Conservation (phyloP, 805 yeast species). For the Starmerella etchellsii region DNA sequence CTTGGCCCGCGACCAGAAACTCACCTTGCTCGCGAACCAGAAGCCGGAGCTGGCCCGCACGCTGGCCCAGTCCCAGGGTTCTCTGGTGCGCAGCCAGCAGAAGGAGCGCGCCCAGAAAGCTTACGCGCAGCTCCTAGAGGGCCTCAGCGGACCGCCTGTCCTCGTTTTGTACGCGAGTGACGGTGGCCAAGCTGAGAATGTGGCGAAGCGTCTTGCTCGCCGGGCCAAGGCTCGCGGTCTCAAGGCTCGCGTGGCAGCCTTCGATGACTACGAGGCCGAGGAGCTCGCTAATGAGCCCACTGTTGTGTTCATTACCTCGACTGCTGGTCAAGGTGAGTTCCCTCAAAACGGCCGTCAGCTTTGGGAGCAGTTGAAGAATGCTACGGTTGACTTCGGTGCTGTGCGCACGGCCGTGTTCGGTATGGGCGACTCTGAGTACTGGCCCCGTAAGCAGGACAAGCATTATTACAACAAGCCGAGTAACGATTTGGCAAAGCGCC, state of each 20-base stretch:
- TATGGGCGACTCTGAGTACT: slow-evolving; percentile 72
- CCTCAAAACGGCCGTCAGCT: slow-evolving; percentile 68
- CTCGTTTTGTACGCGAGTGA: slow-evolving; percentile 81
- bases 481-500: slow-evolving; percentile 52
- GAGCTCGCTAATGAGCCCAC: slow-evolving; percentile 61
- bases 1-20: slow-evolving; percentile 78
- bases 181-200: slow-evolving; percentile 74
- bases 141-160: slow-evolving; percentile 83
- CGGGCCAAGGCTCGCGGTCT: slow-evolving; percentile 73
- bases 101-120: slow-evolving; percentile 62
- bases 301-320: slow-evolving; percentile 55
- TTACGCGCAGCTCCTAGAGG: slow-evolving; percentile 62
- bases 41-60: slow-evolving; percentile 69
- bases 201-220: slow-evolving; percentile 66
- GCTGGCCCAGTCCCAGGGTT: slow-evolving; percentile 49
- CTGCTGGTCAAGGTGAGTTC: slow-evolving; percentile 80
- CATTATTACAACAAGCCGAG: slow-evolving; percentile 90
- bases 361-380: slow-evolving; percentile 56
- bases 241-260: slow-evolving; percentile 48
- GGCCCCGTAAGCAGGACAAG: slow-evolving; percentile 95
- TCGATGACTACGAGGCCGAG: slow-evolving; percentile 52
- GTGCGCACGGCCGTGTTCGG: slow-evolving; percentile 56
- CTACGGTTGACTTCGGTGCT: slow-evolving; percentile 40
- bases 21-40: slow-evolving; percentile 58
- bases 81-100: slow-evolving; percentile 47